These are phyloP conservation scores for Panicum virgatum DNA, from an alignment of 202 grass and related monocot genomes.

Conservation along the genomic window DNA sequence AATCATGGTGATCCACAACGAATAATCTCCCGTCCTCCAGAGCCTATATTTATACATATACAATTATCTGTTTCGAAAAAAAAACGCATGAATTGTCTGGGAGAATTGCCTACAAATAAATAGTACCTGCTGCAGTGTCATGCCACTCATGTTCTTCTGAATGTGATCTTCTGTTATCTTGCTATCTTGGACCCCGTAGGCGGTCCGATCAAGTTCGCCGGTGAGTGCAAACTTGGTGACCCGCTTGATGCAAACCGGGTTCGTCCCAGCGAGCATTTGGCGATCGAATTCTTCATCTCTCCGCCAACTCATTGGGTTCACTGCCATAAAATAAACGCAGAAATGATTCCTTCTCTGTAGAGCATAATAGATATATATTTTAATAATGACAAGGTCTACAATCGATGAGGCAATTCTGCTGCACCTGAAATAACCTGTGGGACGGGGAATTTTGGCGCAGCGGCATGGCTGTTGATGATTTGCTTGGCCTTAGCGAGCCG, in stretches of 20 bases:
- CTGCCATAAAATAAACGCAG: slow-evolving; percentile 5
- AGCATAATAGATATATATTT: background rate
- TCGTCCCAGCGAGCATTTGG: slow-evolving; percentile 63
- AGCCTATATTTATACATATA: slow-evolving; percentile 23
- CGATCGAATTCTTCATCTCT: slow-evolving; percentile 61
- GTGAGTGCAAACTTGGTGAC: slow-evolving; percentile 14
- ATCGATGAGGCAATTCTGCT: background rate
- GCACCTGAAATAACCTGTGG: slow-evolving; percentile 58
- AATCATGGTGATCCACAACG: slow-evolving; percentile 63
- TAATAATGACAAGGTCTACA: background rate
- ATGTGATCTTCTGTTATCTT: slow-evolving; percentile 56
- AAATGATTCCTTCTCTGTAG: background rate
- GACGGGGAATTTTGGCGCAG: slow-evolving; percentile 27
- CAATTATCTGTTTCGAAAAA: background rate
- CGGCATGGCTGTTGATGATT: background rate
- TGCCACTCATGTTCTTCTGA: slow-evolving; percentile 44
- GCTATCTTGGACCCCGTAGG: slow-evolving; percentile 62
- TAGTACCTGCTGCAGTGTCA: slow-evolving; percentile 46
- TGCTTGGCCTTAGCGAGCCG: background rate
- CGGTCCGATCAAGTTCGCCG: slow-evolving; percentile 37
- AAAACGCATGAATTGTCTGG: background rate
- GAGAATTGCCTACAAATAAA: background rate
- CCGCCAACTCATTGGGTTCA: slow-evolving; percentile 53
- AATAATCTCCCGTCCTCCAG: slow-evolving; percentile 37
- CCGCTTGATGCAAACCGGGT: slow-evolving; percentile 56